Evolutionary conservation across 2,329 filamentous ascomycete genomes (phyloP).

Genomic region (Fusarium buharicum): DNA sequence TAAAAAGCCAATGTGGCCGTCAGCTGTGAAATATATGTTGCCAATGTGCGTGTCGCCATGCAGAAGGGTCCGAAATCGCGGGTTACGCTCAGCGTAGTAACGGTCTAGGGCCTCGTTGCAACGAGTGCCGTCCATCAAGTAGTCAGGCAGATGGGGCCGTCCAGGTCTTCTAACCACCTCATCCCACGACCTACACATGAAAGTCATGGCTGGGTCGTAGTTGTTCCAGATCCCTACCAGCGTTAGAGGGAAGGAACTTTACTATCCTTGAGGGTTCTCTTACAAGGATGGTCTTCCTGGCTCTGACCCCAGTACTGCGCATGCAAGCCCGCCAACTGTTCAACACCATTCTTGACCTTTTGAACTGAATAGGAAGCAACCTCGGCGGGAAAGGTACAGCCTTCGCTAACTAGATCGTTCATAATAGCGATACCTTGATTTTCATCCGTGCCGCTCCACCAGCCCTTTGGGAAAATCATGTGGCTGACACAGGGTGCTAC

Average conservation of each 20-base stretch:
- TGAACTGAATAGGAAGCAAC: slow-evolving; percentile 47
- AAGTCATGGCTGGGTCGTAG: slow-evolving; percentile 52
- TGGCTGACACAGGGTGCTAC: slow-evolving; percentile 48
- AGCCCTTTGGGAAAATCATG: slow-evolving; percentile 50
- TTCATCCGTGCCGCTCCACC: slow-evolving; percentile 51
- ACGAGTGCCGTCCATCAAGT: slow-evolving; percentile 51
- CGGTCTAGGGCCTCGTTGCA: slow-evolving; percentile 51
- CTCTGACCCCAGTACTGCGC: slow-evolving; percentile 50
- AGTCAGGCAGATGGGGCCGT: slow-evolving; percentile 50
- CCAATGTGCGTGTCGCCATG: slow-evolving; percentile 58
- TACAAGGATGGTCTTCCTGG: slow-evolving; percentile 47
- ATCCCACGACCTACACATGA: slow-evolving; percentile 47
- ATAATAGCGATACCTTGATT: slow-evolving; percentile 54
- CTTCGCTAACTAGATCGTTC: slow-evolving; percentile 48
- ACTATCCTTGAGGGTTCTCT: not conserved
- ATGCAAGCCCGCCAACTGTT: slow-evolving; percentile 55
- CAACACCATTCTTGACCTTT: slow-evolving; percentile 50
- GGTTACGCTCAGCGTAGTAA: slow-evolving; percentile 52
- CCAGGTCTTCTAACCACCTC: slow-evolving; percentile 45
- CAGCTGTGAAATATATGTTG: slow-evolving; percentile 55
- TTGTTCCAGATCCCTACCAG: slow-evolving; percentile 48
- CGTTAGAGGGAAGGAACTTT: not conserved
- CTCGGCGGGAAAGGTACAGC: slow-evolving; percentile 50
- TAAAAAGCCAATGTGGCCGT: slow-evolving; percentile 52
- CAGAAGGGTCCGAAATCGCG: slow-evolving; percentile 53